Evolutionary conservation across 2,329 filamentous ascomycete species (phyloP).

Genomic region (Alternaria ethzedia): DNA sequence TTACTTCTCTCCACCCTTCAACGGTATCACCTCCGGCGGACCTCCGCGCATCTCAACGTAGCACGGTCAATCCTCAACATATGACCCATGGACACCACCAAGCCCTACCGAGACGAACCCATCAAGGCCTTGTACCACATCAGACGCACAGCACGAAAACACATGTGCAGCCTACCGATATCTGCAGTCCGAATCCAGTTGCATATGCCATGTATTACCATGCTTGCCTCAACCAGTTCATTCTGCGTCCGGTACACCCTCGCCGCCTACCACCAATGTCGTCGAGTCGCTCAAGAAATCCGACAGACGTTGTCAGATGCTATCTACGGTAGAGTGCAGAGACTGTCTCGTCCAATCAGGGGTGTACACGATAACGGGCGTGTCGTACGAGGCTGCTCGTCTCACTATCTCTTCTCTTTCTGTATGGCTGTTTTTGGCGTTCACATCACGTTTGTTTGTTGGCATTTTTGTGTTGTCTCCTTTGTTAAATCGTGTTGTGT

Average conservation of each 20-base stretch:
- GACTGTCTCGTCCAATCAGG: background rate
- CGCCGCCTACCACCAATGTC: background rate
- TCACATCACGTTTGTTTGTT: rapidly evolving
- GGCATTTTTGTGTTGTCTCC: background rate
- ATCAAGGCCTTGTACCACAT: background rate
- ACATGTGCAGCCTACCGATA: background rate
- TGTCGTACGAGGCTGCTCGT: background rate
- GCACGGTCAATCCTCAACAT: background rate
- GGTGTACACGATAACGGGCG: background rate
- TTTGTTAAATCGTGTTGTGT: too few species aligned
- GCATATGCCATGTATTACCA: background rate
- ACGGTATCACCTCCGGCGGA: too few species aligned
- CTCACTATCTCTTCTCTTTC: background rate
- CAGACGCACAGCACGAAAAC: background rate
- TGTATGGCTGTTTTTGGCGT: too few species aligned
- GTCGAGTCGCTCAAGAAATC: background rate
- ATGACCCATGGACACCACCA: background rate
- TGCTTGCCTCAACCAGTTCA: background rate
- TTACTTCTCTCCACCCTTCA: background rate
- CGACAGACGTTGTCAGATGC: background rate
- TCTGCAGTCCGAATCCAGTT: background rate
- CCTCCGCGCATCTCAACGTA: background rate
- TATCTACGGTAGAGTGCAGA: background rate
- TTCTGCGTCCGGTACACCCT: background rate
- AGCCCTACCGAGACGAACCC: background rate